phyloP scores from a whole-genome alignment of 2,329 filamentous ascomycete species.

The Xylaria sp. region DNA sequence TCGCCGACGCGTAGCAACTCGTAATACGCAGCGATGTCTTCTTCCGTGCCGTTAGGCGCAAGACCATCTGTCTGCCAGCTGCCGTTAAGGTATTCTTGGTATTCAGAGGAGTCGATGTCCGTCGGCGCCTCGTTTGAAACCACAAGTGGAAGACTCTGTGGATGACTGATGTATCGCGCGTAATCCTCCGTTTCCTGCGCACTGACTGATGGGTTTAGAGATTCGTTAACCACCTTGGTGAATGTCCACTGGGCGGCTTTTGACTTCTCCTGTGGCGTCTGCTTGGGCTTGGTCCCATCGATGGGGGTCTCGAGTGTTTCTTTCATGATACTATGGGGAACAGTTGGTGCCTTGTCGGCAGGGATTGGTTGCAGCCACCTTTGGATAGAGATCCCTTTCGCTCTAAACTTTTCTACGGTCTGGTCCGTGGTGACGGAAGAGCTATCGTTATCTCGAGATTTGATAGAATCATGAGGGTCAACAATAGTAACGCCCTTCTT shows the following conservation, averaged over 20 bases:
- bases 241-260: constrained; percentile 88
- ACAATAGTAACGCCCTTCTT: constrained; percentile 75
- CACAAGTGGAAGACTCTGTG: constrained; percentile 85
- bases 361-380: constrained; percentile 63
- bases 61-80: constrained; percentile 66
- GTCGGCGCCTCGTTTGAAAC: constrained; percentile 70
- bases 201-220: constrained; percentile 82
- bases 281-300: constrained; percentile 52
- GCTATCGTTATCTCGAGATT: constrained; percentile 47
- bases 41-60: constrained; percentile 53
- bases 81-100: constrained; percentile 79
- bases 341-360: constrained; percentile 44
- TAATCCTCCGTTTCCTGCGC: constrained; percentile 83
- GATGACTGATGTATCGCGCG: constrained; percentile 84
- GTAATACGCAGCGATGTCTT: constrained; percentile 73
- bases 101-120: constrained; percentile 66
- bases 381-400: constrained; percentile 60
- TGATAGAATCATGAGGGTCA: constrained; percentile 57
- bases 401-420: constrained; percentile 39
- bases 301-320: constrained; percentile 43
- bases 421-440: constrained; percentile 48
- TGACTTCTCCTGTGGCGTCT: constrained; percentile 72
- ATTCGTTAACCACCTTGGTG: constrained; percentile 82
- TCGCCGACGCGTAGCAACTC: constrained; percentile 79
- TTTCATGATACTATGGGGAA: constrained; percentile 63